phyloP scores from a whole-genome alignment of 1,284 basidiomycete species.

The Lignosus rhinocerotis region DNA sequence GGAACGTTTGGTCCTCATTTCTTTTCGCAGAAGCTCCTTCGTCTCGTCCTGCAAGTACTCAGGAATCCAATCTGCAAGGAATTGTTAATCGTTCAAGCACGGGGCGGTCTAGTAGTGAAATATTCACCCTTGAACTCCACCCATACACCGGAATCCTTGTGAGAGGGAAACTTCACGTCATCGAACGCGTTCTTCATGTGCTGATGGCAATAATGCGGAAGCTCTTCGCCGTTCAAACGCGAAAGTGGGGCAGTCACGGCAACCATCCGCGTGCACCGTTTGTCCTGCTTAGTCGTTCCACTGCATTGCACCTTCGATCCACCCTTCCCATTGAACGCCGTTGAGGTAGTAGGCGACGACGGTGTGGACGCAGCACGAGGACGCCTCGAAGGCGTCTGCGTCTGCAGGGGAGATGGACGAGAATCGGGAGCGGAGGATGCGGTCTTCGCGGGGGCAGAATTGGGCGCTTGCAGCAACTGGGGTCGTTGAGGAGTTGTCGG shows the following conservation, averaged over 20 bases:
- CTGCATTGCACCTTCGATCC: slow-evolving; percentile 50
- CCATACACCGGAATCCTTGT: slow-evolving; percentile 45
- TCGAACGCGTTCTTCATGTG: slow-evolving; percentile 52
- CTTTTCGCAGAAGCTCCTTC: slow-evolving; percentile 58
- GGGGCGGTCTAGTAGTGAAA: too few relatives aligned
- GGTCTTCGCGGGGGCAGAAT: slow-evolving; percentile 24
- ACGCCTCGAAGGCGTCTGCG: slow-evolving; percentile 22
- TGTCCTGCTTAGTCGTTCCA: slow-evolving; percentile 62
- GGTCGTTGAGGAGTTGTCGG: slow-evolving; percentile 29
- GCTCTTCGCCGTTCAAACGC: slow-evolving; percentile 37
- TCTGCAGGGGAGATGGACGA: slow-evolving; percentile 8
- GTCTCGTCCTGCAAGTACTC: slow-evolving; percentile 62
- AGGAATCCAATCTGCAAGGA: slow-evolving; percentile 63
- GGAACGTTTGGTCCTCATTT: slow-evolving; percentile 71
- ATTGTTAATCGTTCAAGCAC: neutral
- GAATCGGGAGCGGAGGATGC: slow-evolving; percentile 7
- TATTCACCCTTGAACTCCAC: slow-evolving; percentile 51
- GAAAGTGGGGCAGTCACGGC: slow-evolving; percentile 48
- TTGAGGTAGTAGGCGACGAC: slow-evolving; percentile 29
- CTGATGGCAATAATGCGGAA: slow-evolving; percentile 64
- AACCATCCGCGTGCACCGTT: slow-evolving; percentile 61
- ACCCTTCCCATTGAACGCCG: slow-evolving; percentile 24
- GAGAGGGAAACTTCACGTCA: slow-evolving; percentile 53
- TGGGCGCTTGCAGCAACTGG: slow-evolving; percentile 20
- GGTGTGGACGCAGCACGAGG: slow-evolving; percentile 36